phyloP scores from a whole-genome alignment of 257 asterid species.

The Solanum verrucosum region DNA sequence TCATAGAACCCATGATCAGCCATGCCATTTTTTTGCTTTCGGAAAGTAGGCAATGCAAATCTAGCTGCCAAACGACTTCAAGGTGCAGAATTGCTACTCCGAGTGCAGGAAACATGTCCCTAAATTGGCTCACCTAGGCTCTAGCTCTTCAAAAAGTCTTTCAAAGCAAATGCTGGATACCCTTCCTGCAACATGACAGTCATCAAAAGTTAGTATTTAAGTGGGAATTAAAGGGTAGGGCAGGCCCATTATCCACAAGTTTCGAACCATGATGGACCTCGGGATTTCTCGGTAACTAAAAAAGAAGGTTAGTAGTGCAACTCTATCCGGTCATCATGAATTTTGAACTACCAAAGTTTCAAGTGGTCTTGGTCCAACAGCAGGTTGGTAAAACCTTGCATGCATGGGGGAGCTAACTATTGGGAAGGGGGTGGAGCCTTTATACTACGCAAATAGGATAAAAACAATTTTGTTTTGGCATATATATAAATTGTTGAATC shows the following conservation, averaged over 20 bases:
- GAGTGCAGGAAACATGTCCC: background rate
- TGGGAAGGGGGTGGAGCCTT: background rate
- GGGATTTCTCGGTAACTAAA: background rate
- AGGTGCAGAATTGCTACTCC: background rate
- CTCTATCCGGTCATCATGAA: background rate
- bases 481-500: background rate
- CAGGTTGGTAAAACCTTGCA: background rate
- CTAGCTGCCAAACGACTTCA: background rate
- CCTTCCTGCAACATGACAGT: constrained; percentile 40
- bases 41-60: background rate
- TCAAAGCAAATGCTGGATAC: constrained; percentile 46
- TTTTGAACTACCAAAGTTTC: background rate
- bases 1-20: background rate
- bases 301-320: background rate
- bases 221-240: background rate
- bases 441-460: background rate
- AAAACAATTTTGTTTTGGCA: background rate
- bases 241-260: background rate
- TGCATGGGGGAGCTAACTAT: background rate
- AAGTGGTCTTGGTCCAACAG: background rate
- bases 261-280: background rate
- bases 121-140: constrained; percentile 1
- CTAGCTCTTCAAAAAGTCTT: constrained; percentile 62
- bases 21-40: background rate
- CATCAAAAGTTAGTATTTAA: background rate